Evolutionary conservation across 2,329 filamentous ascomycete genomes (phyloP), one percentile per base, ranked within the genome.

Genomic region (Xylariales sp.): DNA sequence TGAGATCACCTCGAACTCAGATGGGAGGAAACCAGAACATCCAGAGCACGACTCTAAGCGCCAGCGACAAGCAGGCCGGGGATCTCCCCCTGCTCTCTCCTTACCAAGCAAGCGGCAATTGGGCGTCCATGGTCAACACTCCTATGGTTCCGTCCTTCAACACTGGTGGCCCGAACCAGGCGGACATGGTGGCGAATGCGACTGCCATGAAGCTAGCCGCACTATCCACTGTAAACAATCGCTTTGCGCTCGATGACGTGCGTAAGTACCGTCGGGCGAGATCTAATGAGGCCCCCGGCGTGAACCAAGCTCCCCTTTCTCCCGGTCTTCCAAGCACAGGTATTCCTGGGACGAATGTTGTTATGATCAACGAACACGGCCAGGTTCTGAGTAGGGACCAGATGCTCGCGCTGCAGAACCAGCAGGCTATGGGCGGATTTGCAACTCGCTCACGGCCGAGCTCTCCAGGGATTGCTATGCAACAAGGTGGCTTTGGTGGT

Each of bases 171-270:
- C 72, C 71, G 34, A 82, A 77, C 42, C 90, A 96, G 62, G 90
- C 89, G 12, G 93, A 98, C 58, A 97, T 97, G 91, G 86, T 98
- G 44, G 93, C 93, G 45, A 98, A 97, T 60, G 93, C 93, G 19
- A 97, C 93, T 12, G 93, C 93, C 16, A 98, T 98, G 93, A 98
- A 98, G 65, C 78, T 98, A 38, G 93, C 93, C 33, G 93, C 93
- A 14, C 73, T 98, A 33, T 97, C 91, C 4, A 98, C 93, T 3
- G 93, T 98, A 37, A 98, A 97, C 71, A 98, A 97, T 64, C 86
- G 93, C 31, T 95, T 98, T 56, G 90, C 93, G 39, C 74, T 98
- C 45, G 93, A 98, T 56, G 93, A 98, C 62, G 91, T 94, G 47
- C 88, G 90, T 58, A 97, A 97, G 68, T 97, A 93, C 65, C 88